These are phyloP conservation scores for Paracorniculantispora psalliotae DNA, from an alignment of 2,329 filamentous ascomycete genomes.

Conservation along the genomic window DNA sequence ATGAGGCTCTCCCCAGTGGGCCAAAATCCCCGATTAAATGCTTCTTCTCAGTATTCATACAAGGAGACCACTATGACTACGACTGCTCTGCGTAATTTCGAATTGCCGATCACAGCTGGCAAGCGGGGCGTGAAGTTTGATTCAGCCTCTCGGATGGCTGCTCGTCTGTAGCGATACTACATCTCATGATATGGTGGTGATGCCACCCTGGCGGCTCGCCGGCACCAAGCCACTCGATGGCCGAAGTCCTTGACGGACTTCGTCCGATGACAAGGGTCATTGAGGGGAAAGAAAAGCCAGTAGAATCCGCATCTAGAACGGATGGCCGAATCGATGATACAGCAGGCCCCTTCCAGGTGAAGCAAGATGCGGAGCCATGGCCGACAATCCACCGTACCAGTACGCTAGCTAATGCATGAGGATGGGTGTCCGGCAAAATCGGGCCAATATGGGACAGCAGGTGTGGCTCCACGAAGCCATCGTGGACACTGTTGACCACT, in stretches of 20 bases:
- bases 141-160: neutral
- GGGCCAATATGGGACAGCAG: neutral
- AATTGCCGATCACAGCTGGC: constrained; percentile 1
- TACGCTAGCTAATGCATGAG: neutral
- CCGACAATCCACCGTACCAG: neutral
- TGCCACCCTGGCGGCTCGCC: neutral
- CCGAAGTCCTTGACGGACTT: neutral
- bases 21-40: neutral
- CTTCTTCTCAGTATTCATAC: neutral
- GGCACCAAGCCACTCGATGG: neutral
- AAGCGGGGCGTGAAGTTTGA: neutral
- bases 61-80: neutral
- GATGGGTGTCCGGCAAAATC: neutral
- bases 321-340: neutral
- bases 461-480: constrained; percentile 1
- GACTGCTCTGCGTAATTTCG: neutral
- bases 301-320: neutral
- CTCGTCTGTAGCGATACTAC: neutral
- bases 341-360: neutral
- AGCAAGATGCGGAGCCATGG: neutral
- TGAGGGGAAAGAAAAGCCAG: neutral
- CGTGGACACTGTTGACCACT: neutral
- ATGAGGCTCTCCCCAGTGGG: neutral
- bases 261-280: neutral
- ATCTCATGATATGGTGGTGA: neutral